These are phyloP conservation scores for Neocallimastix lanati DNA, from an alignment of 192 early-diverging fungal genomes.

Conservation along the genomic window DNA sequence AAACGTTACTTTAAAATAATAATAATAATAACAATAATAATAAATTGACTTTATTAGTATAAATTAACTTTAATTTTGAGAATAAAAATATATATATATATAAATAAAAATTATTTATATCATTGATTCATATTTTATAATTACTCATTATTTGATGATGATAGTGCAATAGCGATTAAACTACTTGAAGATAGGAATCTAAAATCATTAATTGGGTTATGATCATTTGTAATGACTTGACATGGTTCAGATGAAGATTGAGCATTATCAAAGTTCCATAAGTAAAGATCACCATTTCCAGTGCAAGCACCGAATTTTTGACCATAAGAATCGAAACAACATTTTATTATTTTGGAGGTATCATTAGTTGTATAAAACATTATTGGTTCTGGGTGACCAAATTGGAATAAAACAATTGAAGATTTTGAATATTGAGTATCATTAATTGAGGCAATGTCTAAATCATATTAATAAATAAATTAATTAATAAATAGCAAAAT, in stretches of 20 bases:
- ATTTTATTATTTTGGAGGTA: conserved; percentile 18
- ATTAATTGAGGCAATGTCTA: not conserved
- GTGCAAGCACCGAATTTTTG: conserved; percentile 58
- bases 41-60: too few relatives aligned
- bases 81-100: conserved; percentile 5
- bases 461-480: conserved; percentile 4
- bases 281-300: conserved; percentile 37
- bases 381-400: conserved; percentile 49
- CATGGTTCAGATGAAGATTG: conserved; percentile 22
- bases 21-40: conserved; percentile 4
- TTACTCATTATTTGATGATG: conserved; percentile 23
- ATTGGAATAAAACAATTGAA: conserved; percentile 50
- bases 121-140: not conserved
- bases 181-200: conserved; percentile 51
- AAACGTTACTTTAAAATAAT: conserved; percentile 32
- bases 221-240: not conserved
- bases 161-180: conserved; percentile 51
- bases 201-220: conserved; percentile 37
- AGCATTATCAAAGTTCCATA: conserved; percentile 60
- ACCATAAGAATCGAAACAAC: conserved; percentile 61
- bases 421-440: not conserved
- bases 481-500: too few relatives aligned
- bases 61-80: too few relatives aligned
- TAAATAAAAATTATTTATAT: conserved; percentile 3
- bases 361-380: conserved; percentile 31